Evolutionary conservation across 1,284 basidiomycete species (phyloP).

Genomic region (Irpex lacteus): DNA sequence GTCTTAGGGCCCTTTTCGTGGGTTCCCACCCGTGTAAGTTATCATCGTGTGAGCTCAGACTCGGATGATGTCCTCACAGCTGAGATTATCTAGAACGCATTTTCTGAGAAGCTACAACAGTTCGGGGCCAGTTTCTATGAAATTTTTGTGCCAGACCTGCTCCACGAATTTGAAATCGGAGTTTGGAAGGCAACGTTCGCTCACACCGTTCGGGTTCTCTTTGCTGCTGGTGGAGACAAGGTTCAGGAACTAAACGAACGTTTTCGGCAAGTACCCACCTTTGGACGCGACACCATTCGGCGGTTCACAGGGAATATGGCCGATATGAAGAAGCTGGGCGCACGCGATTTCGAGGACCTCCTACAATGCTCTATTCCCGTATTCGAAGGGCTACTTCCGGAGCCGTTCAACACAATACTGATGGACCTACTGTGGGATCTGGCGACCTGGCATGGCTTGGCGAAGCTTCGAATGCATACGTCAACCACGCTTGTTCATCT

Average conservation of each 20-base stretch:
- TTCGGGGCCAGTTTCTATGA: conserved; percentile 20
- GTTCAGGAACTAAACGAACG: conserved; percentile 15
- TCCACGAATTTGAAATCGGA: conserved; percentile 36
- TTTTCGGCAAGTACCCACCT: conserved; percentile 21
- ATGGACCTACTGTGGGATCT: conserved; percentile 22
- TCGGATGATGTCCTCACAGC: no score
- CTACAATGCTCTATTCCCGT: conserved; percentile 29
- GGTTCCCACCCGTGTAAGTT: no score
- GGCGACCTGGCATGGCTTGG: conserved; percentile 27
- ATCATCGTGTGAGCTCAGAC: no score
- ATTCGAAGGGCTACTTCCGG: conserved; percentile 28
- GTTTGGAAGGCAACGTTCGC: conserved; percentile 34
- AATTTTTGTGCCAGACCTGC: conserved; percentile 29
- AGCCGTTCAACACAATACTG: conserved; percentile 19
- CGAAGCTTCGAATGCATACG: conserved; percentile 30
- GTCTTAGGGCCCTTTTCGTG: no score
- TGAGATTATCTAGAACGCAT: no score
- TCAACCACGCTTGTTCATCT: conserved; percentile 19
- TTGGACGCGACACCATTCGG: conserved; percentile 23
- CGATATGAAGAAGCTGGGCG: conserved; percentile 29
- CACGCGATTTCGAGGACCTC: conserved; percentile 26
- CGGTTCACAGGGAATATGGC: conserved; percentile 20
- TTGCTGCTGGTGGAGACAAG: not conserved
- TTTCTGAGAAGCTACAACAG: conserved; percentile 18
- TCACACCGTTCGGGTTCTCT: conserved; percentile 33